Evolutionary conservation across 441 rosid genomes (phyloP).

Genomic region (Bruguiera hainesii): DNA sequence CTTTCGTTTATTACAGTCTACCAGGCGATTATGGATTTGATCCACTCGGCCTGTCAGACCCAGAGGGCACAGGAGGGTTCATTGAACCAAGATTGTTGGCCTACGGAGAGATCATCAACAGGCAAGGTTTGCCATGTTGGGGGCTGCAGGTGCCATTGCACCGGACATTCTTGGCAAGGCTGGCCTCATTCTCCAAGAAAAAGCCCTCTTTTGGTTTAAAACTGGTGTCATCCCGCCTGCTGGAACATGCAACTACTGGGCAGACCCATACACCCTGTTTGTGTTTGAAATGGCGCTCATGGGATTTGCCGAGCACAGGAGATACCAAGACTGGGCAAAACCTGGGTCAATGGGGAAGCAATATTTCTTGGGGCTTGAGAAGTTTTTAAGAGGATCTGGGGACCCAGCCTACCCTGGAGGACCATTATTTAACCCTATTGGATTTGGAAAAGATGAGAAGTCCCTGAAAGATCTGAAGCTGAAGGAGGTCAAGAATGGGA

Average conservation of each 20-base stretch:
- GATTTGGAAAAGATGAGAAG: constrained; percentile 58
- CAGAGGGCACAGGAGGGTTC: constrained; percentile 93
- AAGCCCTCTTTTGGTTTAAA: constrained; percentile 90
- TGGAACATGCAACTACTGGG: constrained; percentile 91
- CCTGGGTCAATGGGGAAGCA: constrained; percentile 93
- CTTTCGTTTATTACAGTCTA: constrained; percentile 37
- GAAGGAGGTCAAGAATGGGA: constrained; percentile 72
- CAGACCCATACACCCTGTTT: constrained; percentile 75
- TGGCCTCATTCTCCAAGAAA: constrained; percentile 73
- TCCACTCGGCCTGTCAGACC: constrained; percentile 93
- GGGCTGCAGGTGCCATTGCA: constrained; percentile 71
- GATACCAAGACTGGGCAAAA: constrained; percentile 84
- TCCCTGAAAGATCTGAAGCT: constrained; percentile 60
- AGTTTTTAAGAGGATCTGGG: constrained; percentile 73
- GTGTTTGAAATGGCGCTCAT: constrained; percentile 83
- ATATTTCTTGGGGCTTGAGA: constrained; percentile 86
- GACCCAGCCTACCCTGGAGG: constrained; percentile 67
- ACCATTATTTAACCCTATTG: constrained; percentile 66
- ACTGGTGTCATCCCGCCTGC: constrained; percentile 96
- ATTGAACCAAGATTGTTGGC: constrained; percentile 93
- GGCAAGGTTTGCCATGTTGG: constrained; percentile 76
- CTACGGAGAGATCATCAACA: constrained; percentile 84
- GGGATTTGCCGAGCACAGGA: constrained; percentile 96
- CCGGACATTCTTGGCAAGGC: constrained; percentile 83
- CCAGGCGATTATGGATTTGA: constrained; percentile 95